Evolutionary conservation across 2,329 filamentous ascomycete species (phyloP).

Genomic region (Paraphaeosphaeria minitans): DNA sequence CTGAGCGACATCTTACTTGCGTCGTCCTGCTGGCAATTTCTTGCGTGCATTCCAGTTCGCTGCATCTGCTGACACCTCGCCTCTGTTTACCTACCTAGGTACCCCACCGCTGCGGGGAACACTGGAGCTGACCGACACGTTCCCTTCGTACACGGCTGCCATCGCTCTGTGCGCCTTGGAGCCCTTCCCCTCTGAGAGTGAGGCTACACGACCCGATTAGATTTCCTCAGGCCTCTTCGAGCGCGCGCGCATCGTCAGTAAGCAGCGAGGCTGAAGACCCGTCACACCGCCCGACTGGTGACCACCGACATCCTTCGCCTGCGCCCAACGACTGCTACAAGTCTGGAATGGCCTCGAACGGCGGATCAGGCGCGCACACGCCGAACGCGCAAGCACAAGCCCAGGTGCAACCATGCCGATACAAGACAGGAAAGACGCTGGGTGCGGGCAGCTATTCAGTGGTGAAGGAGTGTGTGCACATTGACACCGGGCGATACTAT

Average conservation of each 20-base stretch:
- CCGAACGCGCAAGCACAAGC: constrained; percentile 41
- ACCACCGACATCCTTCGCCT: not conserved
- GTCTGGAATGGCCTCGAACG: constrained; percentile 36
- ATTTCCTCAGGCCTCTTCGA: not conserved
- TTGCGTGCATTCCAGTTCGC: not conserved
- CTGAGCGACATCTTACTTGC: constrained; percentile 4
- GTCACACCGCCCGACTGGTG: not conserved
- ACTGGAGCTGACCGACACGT: not conserved
- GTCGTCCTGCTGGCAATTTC: not conserved
- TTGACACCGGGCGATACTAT: constrained; percentile 97
- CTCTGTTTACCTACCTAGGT: not conserved
- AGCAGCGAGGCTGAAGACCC: not conserved
- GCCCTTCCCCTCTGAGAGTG: not conserved
- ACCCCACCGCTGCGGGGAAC: constrained; percentile 4
- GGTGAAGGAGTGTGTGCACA: constrained; percentile 98
- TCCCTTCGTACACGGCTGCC: not conserved
- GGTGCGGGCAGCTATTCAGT: constrained; percentile 97
- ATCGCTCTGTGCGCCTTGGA: not conserved
- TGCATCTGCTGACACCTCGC: not conserved
- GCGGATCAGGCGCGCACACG: constrained; percentile 38
- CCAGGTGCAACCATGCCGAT: constrained; percentile 91
- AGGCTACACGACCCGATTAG: not conserved
- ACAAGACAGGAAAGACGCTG: constrained; percentile 98
- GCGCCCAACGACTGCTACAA: not conserved
- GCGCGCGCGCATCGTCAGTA: not conserved